Evolutionary conservation across 768 basidiomycete genomes (phyloP), one percentile per base, ranked within the genome.

Genomic region (Baorangia bicolor): DNA sequence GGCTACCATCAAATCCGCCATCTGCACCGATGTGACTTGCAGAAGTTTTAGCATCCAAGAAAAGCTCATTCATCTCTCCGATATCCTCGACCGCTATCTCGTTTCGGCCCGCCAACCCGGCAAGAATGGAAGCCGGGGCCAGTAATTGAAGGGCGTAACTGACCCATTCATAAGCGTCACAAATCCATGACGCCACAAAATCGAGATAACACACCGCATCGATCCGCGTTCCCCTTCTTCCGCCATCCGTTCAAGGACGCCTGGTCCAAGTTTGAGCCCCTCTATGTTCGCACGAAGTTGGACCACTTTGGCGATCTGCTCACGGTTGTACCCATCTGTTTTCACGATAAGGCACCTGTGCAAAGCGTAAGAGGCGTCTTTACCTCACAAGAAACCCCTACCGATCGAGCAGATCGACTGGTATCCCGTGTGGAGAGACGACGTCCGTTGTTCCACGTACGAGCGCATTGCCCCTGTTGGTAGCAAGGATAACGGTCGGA

Each of bases 401-500:
- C 86, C 96, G 82, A 74, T 98, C 97, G 42, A 98, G 79, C 16
- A 98, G 77, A 74, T 99, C 96, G 44, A 94, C 83, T 12, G 97
- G 97, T 40, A 98, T 78, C 13, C 97, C 97, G 68, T 98, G 96
- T 2, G 97, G 92, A 7, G 92, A 82, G 20, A 92, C 78, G 50
- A 98, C 88, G 58, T 98, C 96, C 1, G 83, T 87, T 6, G 97
- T 98, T 6, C 97, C 97, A 31, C 96, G 85, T 49, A 99, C 94
- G 9, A 94, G 83, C 2, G 92, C 82, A 61, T 94, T 88, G 4
- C 96, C 97, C 21, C 97, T 84, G 70, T 99, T 99, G 25, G 96
- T 97, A 3, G 97, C 97, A 58, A 98, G 80, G 63, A 99, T 90
- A 27, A 99, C 96, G 5, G 97, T 97, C 0, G 97, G 97, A 4